phyloP scores from a whole-genome alignment of 2,329 filamentous ascomycete species.

The Pestalotiopsis sp. region DNA sequence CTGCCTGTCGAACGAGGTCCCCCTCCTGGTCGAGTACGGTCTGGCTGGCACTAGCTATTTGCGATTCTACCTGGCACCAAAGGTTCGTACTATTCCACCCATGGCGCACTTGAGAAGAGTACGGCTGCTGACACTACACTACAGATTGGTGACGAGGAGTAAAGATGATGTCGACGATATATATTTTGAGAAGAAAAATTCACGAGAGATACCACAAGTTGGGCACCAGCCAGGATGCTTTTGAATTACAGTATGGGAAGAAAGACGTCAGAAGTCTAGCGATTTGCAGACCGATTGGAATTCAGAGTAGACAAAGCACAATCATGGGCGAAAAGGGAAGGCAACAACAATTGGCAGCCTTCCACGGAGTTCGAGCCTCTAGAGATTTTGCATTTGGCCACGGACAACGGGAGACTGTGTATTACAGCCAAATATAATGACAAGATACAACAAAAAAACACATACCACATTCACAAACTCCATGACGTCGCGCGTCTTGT shows the following conservation, averaged over 20 bases:
- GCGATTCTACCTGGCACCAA: constrained; percentile 96
- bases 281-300: neutral
- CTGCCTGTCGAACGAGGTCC: constrained; percentile 94
- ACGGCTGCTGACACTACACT: neutral
- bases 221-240: neutral
- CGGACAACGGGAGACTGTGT: neutral
- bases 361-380: neutral
- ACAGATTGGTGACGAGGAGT: constrained; percentile 15
- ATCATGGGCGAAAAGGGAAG: neutral
- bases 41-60: constrained; percentile 83
- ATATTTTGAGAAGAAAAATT: constrained; percentile 14
- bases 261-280: neutral
- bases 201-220: constrained; percentile 16
- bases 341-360: neutral
- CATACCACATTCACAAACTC: neutral
- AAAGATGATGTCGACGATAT: neutral
- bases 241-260: constrained; percentile 6
- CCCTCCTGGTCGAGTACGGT: constrained; percentile 90
- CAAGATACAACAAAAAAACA: constrained; percentile 1
- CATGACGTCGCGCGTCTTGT: constrained; percentile 7
- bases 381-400: no score
- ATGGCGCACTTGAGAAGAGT: neutral
- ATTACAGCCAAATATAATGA: constrained; percentile 11
- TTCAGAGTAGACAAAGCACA: neutral
- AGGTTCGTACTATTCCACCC: constrained; percentile 62